phyloP scores from a whole-genome alignment of 2,329 filamentous ascomycete genomes.

The Diaporthe helianthi region DNA sequence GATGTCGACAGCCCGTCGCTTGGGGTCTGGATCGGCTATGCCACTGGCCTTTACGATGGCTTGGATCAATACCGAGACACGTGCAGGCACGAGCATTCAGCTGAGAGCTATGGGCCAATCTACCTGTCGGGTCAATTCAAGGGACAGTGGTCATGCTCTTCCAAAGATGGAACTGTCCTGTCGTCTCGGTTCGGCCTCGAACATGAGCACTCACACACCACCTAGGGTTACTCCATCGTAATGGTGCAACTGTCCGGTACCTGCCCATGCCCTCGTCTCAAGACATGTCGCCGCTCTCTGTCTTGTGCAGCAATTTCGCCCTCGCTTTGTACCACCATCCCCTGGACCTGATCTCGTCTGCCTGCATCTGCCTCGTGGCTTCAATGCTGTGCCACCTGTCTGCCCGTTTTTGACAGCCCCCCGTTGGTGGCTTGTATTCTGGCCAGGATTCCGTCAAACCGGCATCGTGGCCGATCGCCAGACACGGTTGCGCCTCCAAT shows the following conservation, averaged over 20 bases:
- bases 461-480: not conserved
- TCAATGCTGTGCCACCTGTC: constrained; percentile 21
- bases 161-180: constrained; percentile 2
- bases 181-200: constrained; percentile 31
- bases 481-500: not conserved
- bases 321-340: constrained; percentile 23
- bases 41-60: not conserved
- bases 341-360: not conserved
- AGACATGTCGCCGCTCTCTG: constrained; percentile 24
- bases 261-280: not conserved
- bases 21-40: not conserved
- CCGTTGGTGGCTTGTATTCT: not conserved
- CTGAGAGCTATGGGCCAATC: not conserved
- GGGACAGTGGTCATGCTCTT: not conserved
- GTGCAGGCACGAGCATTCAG: constrained; percentile 16
- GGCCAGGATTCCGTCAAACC: not conserved
- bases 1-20: constrained; percentile 1
- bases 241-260: constrained; percentile 6
- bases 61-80: constrained; percentile 19
- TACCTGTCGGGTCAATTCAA: not conserved
- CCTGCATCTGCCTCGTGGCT: constrained; percentile 26
- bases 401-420: constrained; percentile 23
- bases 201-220: constrained; percentile 33
- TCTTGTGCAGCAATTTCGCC: constrained; percentile 32
- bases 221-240: constrained; percentile 17